Evolutionary conservation across 2,329 filamentous ascomycete genomes (phyloP).

Genomic region (Aureobasidium zeae): DNA sequence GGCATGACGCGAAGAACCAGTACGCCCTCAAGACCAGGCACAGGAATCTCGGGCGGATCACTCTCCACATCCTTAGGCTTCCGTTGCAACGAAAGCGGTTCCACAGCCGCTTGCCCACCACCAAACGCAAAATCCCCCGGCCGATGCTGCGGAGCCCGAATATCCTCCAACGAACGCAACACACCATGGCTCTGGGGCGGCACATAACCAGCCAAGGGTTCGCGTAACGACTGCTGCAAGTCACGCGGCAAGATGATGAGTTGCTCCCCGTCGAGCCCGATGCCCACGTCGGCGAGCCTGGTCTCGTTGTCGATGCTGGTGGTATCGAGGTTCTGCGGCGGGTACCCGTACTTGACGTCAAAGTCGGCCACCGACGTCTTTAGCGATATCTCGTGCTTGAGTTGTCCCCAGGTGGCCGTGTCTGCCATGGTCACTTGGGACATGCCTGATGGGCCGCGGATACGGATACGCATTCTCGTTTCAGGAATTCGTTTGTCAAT

Average conservation of each 20-base stretch:
- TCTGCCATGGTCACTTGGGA: conserved; percentile 61
- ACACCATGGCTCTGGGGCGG: conserved; percentile 21
- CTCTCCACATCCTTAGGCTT: conserved; percentile 38
- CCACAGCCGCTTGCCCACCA: conserved; percentile 25
- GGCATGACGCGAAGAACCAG: conserved; percentile 85
- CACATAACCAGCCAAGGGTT: conserved; percentile 23
- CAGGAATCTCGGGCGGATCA: conserved; percentile 53
- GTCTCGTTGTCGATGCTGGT: conserved; percentile 42
- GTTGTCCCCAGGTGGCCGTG: conserved; percentile 53
- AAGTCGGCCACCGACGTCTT: conserved; percentile 59
- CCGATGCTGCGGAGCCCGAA: conserved; percentile 22
- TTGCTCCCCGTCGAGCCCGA: conserved; percentile 59
- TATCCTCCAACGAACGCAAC: conserved; percentile 21
- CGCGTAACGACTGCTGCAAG: conserved; percentile 28
- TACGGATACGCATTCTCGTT: conserved; percentile 64
- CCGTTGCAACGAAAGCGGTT: conserved; percentile 34
- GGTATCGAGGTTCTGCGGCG: conserved; percentile 60
- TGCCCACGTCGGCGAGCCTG: conserved; percentile 46
- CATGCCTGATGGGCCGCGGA: conserved; percentile 65
- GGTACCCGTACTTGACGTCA: conserved; percentile 76
- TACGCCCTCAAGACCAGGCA: conserved; percentile 47
- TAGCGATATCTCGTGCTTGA: conserved; percentile 52
- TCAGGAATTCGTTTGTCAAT: no score
- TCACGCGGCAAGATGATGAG: conserved; percentile 51
- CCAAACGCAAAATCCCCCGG: conserved; percentile 22